phyloP scores from a whole-genome alignment of 306 rosid genomes.

The Rosa multiflora region DNA sequence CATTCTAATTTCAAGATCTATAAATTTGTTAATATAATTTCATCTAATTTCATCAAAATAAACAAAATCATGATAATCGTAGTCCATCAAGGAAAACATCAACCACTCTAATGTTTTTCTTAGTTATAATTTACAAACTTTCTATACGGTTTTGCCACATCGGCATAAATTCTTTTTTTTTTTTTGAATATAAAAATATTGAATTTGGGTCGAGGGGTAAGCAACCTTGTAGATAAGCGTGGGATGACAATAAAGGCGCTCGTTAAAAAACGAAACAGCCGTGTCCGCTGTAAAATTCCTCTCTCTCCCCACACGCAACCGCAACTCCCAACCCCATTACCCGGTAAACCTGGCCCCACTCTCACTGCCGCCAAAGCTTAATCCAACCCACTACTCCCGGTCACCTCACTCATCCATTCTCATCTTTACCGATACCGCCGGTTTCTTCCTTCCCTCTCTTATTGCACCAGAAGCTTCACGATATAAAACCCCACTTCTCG shows the following conservation, averaged over 20 bases:
- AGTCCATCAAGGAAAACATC: too few relatives aligned
- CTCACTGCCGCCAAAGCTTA: background rate
- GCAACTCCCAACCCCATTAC: too few relatives aligned
- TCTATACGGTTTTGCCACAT: too few relatives aligned
- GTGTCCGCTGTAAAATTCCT: constrained; percentile 28
- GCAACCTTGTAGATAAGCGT: background rate
- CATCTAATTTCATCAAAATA: too few relatives aligned
- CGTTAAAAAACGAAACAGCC: background rate
- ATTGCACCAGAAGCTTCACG: constrained; percentile 12
- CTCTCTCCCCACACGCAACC: constrained; percentile 46
- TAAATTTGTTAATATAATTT: too few relatives aligned
- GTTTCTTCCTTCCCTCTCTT: constrained; percentile 33
- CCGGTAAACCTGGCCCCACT: background rate
- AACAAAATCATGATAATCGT: too few relatives aligned
- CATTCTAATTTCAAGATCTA: too few relatives aligned
- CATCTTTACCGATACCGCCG: constrained; percentile 37
- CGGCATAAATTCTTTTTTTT: too few relatives aligned
- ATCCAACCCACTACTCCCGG: constrained; percentile 53
- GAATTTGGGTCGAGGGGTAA: background rate
- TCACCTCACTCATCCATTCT: background rate
- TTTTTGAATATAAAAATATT: too few relatives aligned
- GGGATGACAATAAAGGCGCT: background rate
- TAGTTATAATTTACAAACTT: too few relatives aligned
- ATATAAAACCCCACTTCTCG: background rate
- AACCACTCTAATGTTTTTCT: too few relatives aligned